Evolutionary conservation across 2,329 filamentous ascomycete species (phyloP).

Genomic region (Pseudogymnoascus sp.): DNA sequence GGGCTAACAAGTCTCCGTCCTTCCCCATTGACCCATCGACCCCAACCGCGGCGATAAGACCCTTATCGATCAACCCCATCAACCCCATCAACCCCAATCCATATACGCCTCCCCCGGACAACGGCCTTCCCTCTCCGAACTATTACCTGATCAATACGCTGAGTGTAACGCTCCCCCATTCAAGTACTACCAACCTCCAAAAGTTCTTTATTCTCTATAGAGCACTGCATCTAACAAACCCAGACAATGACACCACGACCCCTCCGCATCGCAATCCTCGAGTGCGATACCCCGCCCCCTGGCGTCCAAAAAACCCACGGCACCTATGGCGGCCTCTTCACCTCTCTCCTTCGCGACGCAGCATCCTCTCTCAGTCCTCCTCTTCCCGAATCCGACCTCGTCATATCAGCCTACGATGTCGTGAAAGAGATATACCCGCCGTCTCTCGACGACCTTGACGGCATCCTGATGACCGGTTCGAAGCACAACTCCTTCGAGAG

Average conservation of each 20-base stretch:
- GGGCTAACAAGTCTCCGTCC: slow-evolving; percentile 7
- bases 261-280: slow-evolving; percentile 65
- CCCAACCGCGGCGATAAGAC: not conserved
- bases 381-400: slow-evolving; percentile 35
- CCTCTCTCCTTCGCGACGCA: slow-evolving; percentile 49
- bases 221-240: not conserved
- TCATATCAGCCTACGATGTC: slow-evolving; percentile 64
- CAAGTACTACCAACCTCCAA: not conserved
- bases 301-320: slow-evolving; percentile 59
- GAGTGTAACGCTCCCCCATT: not conserved
- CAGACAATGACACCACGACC: slow-evolving; percentile 25
- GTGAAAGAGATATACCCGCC: slow-evolving; percentile 67
- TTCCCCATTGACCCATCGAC: not conserved
- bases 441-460: slow-evolving; percentile 67
- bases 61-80: slow-evolving; percentile 4
- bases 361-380: not conserved
- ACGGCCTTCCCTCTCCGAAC: not conserved
- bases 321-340: slow-evolving; percentile 68
- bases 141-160: slow-evolving; percentile 7
- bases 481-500: slow-evolving; percentile 69
- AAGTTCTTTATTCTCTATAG: not conserved
- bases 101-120: not conserved
- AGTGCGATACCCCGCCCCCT: slow-evolving; percentile 73
- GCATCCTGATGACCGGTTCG: slow-evolving; percentile 72
- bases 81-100: slow-evolving; percentile 5